Evolutionary conservation across 2,329 filamentous ascomycete species (phyloP).

Genomic region (Penicillium frequentans): DNA sequence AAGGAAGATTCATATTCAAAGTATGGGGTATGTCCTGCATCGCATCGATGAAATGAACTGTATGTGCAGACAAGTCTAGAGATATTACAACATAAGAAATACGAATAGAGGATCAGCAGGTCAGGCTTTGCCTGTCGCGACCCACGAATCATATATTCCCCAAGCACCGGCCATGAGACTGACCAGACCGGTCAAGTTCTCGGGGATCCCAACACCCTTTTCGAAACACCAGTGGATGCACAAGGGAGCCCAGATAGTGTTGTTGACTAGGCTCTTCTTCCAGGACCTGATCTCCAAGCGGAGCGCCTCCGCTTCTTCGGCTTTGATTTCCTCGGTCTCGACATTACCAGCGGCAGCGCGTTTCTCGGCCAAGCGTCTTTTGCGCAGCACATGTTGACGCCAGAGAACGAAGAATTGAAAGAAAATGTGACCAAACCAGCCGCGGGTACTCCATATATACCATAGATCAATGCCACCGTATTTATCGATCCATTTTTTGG

Average conservation of each 20-base stretch:
- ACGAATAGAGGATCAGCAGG: not conserved
- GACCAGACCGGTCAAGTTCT: conserved; percentile 58
- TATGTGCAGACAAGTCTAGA: not conserved
- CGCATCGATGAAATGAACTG: not conserved
- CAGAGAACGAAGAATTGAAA: conserved; percentile 71
- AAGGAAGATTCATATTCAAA: not conserved
- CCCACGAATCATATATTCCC: conserved; percentile 49
- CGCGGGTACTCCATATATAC: conserved; percentile 71
- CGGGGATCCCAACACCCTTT: conserved; percentile 59
- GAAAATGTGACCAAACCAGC: conserved; percentile 76
- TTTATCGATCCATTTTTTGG: conserved; percentile 37
- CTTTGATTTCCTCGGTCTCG: conserved; percentile 23
- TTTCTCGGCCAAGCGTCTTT: conserved; percentile 26
- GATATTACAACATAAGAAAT: not conserved
- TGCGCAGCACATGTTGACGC: conserved; percentile 42
- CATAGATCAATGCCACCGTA: conserved; percentile 59
- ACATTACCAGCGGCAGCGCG: conserved; percentile 10
- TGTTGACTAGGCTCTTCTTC: conserved; percentile 63
- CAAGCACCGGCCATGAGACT: conserved; percentile 54
- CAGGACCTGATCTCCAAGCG: conserved; percentile 54
- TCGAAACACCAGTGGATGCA: conserved; percentile 81
- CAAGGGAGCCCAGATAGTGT: conserved; percentile 75
- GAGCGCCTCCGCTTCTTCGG: conserved; percentile 32
- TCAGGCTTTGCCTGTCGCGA: conserved; percentile 32
- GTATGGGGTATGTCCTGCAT: not conserved